Percentiles rank a stretch among this genome's conserved stretches.
Evolutionary conservation across 257 asterid species (phyloP).

Genomic region (Nicotiana attenuata): DNA sequence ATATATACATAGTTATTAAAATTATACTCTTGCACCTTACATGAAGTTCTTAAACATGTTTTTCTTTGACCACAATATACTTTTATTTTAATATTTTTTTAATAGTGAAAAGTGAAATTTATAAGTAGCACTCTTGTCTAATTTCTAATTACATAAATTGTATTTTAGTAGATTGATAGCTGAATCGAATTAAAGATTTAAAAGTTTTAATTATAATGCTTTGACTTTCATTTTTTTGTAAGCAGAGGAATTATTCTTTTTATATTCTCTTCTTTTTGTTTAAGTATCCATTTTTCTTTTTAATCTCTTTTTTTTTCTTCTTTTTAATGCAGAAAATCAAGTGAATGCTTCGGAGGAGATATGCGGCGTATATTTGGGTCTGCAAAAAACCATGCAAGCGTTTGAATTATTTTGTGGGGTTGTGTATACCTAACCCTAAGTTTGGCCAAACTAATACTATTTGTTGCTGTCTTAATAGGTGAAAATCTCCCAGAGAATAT

Average conservation of each 20-base stretch:
- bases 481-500: too few relatives aligned
- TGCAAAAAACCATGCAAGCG: not conserved
- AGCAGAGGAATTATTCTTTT: not conserved
- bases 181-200: too few relatives aligned
- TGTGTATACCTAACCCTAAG: not conserved
- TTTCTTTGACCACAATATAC: not conserved
- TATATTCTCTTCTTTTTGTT: not conserved
- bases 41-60: not conserved
- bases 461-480: not conserved
- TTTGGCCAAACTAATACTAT: not conserved
- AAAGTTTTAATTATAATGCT: too few relatives aligned
- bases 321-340: not conserved
- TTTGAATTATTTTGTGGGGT: not conserved
- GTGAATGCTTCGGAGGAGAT: not conserved
- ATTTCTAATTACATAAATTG: not conserved
- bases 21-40: not conserved
- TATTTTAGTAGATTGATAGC: not conserved
- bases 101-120: not conserved
- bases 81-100: not conserved
- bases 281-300: not conserved
- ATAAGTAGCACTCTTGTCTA: not conserved
- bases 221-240: too few relatives aligned
- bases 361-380: not conserved
- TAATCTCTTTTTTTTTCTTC: not conserved
- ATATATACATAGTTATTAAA: not conserved